Conservation (phyloP, 2,329 filamentous ascomycete genomes). For the Proliferodiscus dingleyae region DNA sequence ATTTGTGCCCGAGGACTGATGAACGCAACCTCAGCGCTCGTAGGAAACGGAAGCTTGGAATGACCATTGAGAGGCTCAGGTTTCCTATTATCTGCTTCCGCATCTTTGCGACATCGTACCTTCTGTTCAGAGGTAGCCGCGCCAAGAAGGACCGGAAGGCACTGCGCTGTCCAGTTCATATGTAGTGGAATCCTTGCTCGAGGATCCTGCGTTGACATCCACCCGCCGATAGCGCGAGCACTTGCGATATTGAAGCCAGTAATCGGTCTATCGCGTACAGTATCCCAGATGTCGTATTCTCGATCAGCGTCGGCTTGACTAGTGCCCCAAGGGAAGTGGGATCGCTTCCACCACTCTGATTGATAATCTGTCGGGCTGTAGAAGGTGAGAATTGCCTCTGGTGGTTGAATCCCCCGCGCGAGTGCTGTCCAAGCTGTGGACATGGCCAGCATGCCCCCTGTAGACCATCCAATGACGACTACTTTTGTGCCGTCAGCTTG, state of each 20-base stretch:
- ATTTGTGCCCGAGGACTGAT: background rate
- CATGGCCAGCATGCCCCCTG: slow-evolving; percentile 44
- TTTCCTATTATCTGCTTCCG: background rate
- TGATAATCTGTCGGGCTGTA: slow-evolving; percentile 38
- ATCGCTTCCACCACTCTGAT: background rate
- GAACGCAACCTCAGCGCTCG: background rate
- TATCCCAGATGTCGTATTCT: too few species aligned
- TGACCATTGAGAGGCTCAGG: background rate
- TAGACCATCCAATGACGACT: slow-evolving; percentile 44
- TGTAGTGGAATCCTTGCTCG: too few species aligned
- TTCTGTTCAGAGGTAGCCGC: background rate
- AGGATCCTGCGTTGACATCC: too few species aligned
- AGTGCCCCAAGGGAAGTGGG: background rate
- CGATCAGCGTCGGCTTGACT: background rate
- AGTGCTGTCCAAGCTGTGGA: slow-evolving; percentile 36
- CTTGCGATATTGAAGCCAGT: too few species aligned
- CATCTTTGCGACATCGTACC: background rate
- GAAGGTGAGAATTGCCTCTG: slow-evolving; percentile 40
- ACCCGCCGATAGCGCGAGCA: too few species aligned
- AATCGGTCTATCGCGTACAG: too few species aligned
- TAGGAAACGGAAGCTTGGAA: background rate
- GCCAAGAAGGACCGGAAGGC: background rate
- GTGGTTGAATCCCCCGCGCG: slow-evolving; percentile 31
- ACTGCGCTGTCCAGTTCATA: background rate
- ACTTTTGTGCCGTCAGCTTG: slow-evolving; percentile 29